phyloP scores from a whole-genome alignment of 257 asterid species.

The Lantana camara region DNA sequence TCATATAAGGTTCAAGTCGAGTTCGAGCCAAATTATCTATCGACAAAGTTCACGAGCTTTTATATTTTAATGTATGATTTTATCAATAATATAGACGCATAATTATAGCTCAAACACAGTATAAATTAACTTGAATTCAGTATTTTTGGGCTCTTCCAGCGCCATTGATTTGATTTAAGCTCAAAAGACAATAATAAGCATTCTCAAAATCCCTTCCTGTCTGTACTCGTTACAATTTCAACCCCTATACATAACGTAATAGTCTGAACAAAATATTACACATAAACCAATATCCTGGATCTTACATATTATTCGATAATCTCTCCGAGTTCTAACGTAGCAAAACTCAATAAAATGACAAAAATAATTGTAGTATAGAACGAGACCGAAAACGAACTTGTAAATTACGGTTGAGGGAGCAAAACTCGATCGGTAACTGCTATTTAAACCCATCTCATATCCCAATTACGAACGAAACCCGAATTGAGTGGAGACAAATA shows the following conservation, averaged over 20 bases:
- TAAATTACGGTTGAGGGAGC: constrained; percentile 43
- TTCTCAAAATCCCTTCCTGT: background rate
- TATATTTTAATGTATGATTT: no score
- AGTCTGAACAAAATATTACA: constrained; percentile 14
- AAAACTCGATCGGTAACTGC: constrained; percentile 25
- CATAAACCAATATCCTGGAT: constrained; percentile 3
- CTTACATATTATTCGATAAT: background rate
- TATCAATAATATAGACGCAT: no score
- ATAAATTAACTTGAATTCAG: no score
- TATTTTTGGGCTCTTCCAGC: no score
- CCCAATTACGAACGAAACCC: no score
- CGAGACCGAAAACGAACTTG: constrained; percentile 17
- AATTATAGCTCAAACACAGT: no score
- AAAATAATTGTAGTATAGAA: background rate
- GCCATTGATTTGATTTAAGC: no score
- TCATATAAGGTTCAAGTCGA: no score
- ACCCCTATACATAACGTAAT: background rate
- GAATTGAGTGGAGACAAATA: constrained; percentile 29
- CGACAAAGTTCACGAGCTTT: no score
- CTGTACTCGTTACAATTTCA: constrained; percentile 11
- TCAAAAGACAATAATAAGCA: background rate
- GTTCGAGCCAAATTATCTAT: no score
- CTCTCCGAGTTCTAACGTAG: background rate
- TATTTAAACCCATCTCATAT: constrained; percentile 36
- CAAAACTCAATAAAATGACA: background rate